A percentile compares a stretch with the other conserved stretches of the same genome.
phyloP scores from a whole-genome alignment of 352 stramenopile genomes.

The Phytophthora tentaculata region DNA sequence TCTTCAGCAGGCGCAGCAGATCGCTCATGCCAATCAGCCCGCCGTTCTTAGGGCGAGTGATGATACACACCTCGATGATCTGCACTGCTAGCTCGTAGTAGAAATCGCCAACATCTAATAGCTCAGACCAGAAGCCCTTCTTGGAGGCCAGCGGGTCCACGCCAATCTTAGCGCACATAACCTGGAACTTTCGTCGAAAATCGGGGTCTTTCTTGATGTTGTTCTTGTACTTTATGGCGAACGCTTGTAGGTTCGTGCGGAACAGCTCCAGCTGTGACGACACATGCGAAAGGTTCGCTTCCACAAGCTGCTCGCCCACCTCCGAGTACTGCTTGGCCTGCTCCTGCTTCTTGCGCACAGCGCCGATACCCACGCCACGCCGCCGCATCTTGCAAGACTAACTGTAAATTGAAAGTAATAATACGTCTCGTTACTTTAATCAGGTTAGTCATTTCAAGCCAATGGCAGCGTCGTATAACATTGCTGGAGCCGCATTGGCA shows the following conservation, averaged over 20 bases:
- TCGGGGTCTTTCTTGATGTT: conserved; percentile 96
- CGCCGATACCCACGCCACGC: conserved; percentile 83
- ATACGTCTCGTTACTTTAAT: not conserved
- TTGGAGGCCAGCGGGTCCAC: conserved; percentile 97
- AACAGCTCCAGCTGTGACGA: conserved; percentile 89
- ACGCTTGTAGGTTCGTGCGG: conserved; percentile 92
- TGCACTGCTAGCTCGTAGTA: conserved; percentile 99
- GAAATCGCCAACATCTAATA: conserved; percentile 98
- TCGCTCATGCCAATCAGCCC: conserved; percentile 86
- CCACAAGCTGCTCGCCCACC: conserved; percentile 82
- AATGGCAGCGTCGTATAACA: not conserved
- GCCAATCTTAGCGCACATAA: conserved; percentile 96
- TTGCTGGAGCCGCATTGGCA: conserved; percentile 9
- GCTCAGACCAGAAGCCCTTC: conserved; percentile 98
- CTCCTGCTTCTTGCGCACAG: conserved; percentile 90
- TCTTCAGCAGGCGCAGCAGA: conserved; percentile 70
- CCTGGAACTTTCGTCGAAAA: conserved; percentile 94
- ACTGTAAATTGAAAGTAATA: too few relatives aligned
- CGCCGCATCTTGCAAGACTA: conserved; percentile 59
- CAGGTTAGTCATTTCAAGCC: conserved; percentile 6
- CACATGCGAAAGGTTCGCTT: conserved; percentile 84
- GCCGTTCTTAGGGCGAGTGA: conserved; percentile 90
- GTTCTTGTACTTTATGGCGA: conserved; percentile 94
- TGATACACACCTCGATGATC: conserved; percentile 98
- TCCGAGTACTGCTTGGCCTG: conserved; percentile 87